Base-by-base conservation (phyloP, 345 rosid species). In the Melaleuca alternifolia region DNA sequence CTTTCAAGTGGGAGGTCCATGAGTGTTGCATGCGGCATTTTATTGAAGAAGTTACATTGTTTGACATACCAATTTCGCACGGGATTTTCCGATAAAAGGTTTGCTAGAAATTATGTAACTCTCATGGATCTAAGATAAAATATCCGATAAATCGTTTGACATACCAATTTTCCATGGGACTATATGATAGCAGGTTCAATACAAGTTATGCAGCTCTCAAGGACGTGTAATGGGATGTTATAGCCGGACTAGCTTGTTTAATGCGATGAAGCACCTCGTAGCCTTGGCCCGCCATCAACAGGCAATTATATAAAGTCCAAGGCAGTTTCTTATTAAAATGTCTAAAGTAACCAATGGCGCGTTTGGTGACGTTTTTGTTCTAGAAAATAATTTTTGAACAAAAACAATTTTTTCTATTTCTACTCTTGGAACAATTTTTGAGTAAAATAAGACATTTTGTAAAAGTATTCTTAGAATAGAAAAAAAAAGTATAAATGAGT, bases 11-110 rank as follows among this genome's bases (percentile, higher is more conserved):
- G 48, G 26, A 37, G 26, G 81, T 18, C 24, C 81, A 62, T 24
- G 23, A 0, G 9, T n/a, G 30, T 59, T 0, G 37, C 3, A 2
- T n/a, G 71, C 10, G 1, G n/a, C 3, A 71, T 71, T 37, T 33
- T 71, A 16, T 33, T 33, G 33, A 71, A 16, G 79, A 1, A 6
- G 6, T 16, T 18, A 0, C 1, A 33, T 65, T 23, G 30, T 30
- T 62, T 62, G 44, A 30, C 30, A 23, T 8, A 65, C 44, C 77
- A 65, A 65, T 65, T 30, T 30, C 24, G 6, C 12, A 33, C 16
- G 24, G 24, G 7, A 71, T 71, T 71, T 20, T 71, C 24, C 7
- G 0, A 33, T 33, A 5, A 18, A 71, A 33, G 13, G 2, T 18
- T 65, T 11, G 10, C 12, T 16, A 4, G 21, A 65, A 65, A 6